Evolutionary conservation across 495 filamentous ascomycete species (phyloP).

Genomic region (Podospora didyma): DNA sequence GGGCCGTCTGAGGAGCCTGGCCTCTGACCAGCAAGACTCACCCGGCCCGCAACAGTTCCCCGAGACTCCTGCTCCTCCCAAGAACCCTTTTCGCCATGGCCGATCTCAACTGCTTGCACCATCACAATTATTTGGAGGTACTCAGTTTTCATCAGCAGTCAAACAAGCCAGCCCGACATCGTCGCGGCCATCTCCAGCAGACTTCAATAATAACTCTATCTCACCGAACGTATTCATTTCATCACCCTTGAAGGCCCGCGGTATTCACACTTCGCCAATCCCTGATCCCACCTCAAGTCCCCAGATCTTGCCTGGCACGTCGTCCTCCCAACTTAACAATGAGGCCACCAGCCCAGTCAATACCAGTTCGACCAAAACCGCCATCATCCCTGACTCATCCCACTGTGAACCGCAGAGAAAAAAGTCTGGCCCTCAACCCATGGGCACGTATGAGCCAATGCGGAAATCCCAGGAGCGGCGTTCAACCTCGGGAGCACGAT

Average conservation of each 20-base stretch:
- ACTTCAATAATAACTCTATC: conserved; percentile 31
- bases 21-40: conserved; percentile 11
- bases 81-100: conserved; percentile 38
- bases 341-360: conserved; percentile 16
- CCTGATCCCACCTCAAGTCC: conserved; percentile 33
- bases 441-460: conserved; percentile 31
- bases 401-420: conserved; percentile 7
- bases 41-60: conserved; percentile 19
- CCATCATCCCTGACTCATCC: conserved; percentile 25
- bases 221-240: conserved; percentile 36
- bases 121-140: conserved; percentile 44
- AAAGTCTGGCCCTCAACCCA: conserved; percentile 21
- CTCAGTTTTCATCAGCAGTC: conserved; percentile 40
- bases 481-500: conserved; percentile 8
- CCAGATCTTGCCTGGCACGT: conserved; percentile 18
- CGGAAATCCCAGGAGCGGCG: conserved; percentile 31
- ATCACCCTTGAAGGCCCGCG: conserved; percentile 41
- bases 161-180: conserved; percentile 44
- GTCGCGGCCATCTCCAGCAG: conserved; percentile 43
- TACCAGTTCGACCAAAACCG: conserved; percentile 9
- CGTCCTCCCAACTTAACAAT: conserved; percentile 8
- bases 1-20: conserved; percentile 2
- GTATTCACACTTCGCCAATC: conserved; percentile 34
- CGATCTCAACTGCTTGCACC: conserved; percentile 33
- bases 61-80: conserved; percentile 39